Conservation (phyloP, 345 rosid species). For the Gossypium bickii region DNA sequence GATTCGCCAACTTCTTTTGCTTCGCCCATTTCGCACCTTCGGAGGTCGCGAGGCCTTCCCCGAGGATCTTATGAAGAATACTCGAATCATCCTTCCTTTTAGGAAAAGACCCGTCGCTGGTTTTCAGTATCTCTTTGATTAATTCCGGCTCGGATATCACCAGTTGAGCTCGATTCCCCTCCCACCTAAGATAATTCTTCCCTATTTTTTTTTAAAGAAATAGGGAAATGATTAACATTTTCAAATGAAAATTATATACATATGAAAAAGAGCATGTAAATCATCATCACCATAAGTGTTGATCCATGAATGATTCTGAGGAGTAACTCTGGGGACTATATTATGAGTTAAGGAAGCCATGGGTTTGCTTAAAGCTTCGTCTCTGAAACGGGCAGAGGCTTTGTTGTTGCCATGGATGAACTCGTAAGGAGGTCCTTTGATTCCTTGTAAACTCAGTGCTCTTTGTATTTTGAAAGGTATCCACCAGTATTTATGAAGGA, state of each 20-base stretch:
- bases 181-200: constrained; percentile 33
- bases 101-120: constrained; percentile 23
- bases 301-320: constrained; percentile 29
- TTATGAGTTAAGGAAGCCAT: constrained; percentile 24
- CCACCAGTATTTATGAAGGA: constrained; percentile 28
- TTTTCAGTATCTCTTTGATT: constrained; percentile 38
- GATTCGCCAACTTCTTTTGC: constrained; percentile 41
- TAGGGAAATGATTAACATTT: not conserved
- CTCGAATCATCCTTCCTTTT: constrained; percentile 14
- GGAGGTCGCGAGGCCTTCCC: constrained; percentile 33
- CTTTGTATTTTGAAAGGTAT: constrained; percentile 20
- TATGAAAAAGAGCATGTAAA: not conserved
- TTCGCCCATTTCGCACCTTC: constrained; percentile 40
- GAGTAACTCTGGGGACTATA: constrained; percentile 21
- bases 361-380: constrained; percentile 14
- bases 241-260: not conserved
- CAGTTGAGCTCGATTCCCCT: constrained; percentile 32
- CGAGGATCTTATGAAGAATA: constrained; percentile 25
- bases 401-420: constrained; percentile 38
- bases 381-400: constrained; percentile 16
- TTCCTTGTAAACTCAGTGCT: constrained; percentile 21
- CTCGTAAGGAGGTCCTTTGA: constrained; percentile 34
- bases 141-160: constrained; percentile 35
- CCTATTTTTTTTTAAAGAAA: not conserved
- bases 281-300: constrained; percentile 23